Evolutionary conservation across 305 asterid species (phyloP).

Genomic region (Lippia alba): DNA sequence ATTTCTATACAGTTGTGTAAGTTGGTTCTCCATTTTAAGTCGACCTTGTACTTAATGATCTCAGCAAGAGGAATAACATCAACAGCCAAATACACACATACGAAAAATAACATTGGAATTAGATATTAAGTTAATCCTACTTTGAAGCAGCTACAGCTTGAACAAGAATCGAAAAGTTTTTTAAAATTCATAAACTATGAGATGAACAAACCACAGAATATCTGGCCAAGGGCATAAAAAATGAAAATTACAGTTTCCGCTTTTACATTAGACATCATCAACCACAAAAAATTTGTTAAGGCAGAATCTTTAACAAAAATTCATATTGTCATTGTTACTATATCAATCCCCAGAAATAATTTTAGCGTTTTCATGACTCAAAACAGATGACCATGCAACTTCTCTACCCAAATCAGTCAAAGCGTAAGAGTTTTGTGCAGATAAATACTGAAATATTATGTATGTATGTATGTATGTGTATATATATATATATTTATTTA

Average conservation of each 20-base stretch:
- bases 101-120: background rate
- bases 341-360: conserved; percentile 21
- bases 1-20: background rate
- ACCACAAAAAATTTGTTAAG: background rate
- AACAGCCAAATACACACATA: background rate
- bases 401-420: background rate
- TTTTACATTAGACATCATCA: background rate
- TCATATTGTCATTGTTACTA: background rate
- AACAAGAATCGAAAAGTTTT: background rate
- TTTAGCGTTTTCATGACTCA: conserved; percentile 9
- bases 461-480: too few relatives aligned
- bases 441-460: conserved; percentile 28
- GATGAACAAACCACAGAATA: background rate
- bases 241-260: background rate
- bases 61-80: background rate
- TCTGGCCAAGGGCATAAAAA: background rate
- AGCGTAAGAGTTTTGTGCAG: background rate
- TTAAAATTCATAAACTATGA: background rate
- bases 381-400: conserved; percentile 18
- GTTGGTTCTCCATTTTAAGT: background rate
- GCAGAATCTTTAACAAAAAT: conserved; percentile 14
- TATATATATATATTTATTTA: too few relatives aligned
- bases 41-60: background rate
- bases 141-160: background rate
- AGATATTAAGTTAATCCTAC: background rate